Percentiles rank a stretch among this genome's conserved stretches.
Evolutionary conservation across 1,284 basidiomycete species (phyloP).

Genomic region (Tetrapyrgos nigripes): DNA sequence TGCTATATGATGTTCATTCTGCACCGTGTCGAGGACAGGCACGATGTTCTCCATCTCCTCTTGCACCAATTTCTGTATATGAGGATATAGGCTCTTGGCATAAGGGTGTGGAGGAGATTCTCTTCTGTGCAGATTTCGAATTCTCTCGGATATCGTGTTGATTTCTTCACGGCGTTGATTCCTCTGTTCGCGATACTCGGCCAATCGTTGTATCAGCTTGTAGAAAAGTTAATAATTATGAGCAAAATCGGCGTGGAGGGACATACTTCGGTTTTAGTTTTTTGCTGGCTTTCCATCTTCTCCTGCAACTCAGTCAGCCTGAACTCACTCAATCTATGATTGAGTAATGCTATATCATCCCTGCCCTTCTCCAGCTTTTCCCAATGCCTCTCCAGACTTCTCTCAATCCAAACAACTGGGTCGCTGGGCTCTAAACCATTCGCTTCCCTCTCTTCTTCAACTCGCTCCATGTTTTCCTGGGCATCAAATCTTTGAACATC

Average conservation of each 20-base stretch:
- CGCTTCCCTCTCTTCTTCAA: neutral
- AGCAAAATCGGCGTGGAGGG: neutral
- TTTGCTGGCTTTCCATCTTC: neutral
- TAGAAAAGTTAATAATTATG: neutral
- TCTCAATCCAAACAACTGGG: neutral
- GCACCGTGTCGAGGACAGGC: slow-evolving; percentile 17
- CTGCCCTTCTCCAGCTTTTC: neutral
- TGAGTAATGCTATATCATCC: neutral
- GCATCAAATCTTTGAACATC: neutral
- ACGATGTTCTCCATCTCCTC: slow-evolving; percentile 22
- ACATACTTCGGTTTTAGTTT: slow-evolving; percentile 12
- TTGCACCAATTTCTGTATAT: slow-evolving; percentile 10
- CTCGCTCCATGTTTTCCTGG: slow-evolving; percentile 4
- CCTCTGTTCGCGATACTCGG: slow-evolving; percentile 1
- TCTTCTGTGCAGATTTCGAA: slow-evolving; percentile 12
- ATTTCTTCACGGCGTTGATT: slow-evolving; percentile 14
- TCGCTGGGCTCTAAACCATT: neutral
- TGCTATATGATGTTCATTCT: slow-evolving; percentile 10
- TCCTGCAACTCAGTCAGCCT: neutral
- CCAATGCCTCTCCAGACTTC: neutral
- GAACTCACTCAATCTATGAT: neutral
- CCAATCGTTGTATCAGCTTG: slow-evolving; percentile 2
- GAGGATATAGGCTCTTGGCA: slow-evolving; percentile 5
- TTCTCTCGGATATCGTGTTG: slow-evolving; percentile 1
- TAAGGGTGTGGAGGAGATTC: slow-evolving; percentile 6